Base-by-base conservation (phyloP, 768 basidiomycete genomes). In the Hericium alpestre region DNA sequence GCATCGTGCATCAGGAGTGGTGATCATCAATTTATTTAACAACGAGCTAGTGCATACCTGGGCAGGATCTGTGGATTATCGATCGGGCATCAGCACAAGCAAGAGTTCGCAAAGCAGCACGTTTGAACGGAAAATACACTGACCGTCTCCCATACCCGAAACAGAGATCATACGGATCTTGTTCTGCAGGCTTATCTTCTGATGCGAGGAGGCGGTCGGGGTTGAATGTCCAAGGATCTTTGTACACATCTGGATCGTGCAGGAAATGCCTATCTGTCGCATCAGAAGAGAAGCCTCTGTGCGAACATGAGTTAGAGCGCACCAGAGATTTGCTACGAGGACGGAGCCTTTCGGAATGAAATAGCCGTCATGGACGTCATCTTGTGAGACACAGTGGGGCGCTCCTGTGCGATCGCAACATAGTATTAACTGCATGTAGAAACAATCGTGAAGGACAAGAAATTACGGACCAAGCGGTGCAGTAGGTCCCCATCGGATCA, bases 161-260 rank as follows among this genome's bases (percentile, higher is more conserved):
- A 11, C 41, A 56, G 16, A 16, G 15, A 3, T 18, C 25, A 1
- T 32, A 25, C 23, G 49, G 49, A 16, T 51, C 49, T 23, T 20
- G 16, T 32, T 51, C 49, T 10, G 49, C 18, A 1, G 15, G 15
- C 49, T 8, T 25, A 23, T 10, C 49, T 11, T 56, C 59, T 27
- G 61, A 41, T 37, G 63, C 60, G 39, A 51, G 12, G 9, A 51
- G 25, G 18, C 49, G 9, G 15, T 51, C 49, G 3, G 49, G 49
- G 6, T 20, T 23, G 20, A 51, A 51, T 5, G 18, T 37, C 51
- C 65, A 57, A n/a, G 73, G 73, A 39, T 73, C 62, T 2, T 58
- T 54, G 60, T 73, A 74, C 6, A 57, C 54, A 22, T 61, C 57
- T 15, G 67, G 67, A 52, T 74, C 70, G 47, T 67, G 72, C 13